phyloP scores from a whole-genome alignment of 108 stramenopile genomes.

The Schizochytrium sp. region DNA sequence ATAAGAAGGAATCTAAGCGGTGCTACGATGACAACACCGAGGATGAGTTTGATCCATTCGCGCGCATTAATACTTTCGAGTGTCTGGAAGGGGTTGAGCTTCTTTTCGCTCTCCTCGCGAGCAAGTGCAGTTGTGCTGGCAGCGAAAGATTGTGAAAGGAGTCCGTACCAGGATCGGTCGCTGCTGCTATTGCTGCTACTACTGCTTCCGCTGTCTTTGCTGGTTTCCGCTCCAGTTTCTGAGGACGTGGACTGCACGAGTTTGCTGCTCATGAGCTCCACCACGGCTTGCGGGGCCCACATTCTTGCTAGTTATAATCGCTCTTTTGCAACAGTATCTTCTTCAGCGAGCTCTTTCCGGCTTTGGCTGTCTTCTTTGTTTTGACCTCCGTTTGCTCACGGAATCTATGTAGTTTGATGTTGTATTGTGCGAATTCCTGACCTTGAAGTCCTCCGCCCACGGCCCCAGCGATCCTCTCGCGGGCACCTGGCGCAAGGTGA shows the following conservation, averaged over 20 bases:
- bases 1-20: conserved; percentile 38
- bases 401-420: too few relatives aligned
- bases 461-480: too few relatives aligned
- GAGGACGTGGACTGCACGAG: background rate
- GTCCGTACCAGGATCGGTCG: too few relatives aligned
- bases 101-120: conserved; percentile 31
- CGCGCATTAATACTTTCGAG: conserved; percentile 35
- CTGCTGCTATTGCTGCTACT: too few relatives aligned
- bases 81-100: conserved; percentile 58
- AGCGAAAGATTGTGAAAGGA: background rate
- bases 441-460: too few relatives aligned
- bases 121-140: background rate
- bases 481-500: background rate
- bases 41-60: conserved; percentile 52
- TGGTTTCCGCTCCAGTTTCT: too few relatives aligned
- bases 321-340: too few relatives aligned
- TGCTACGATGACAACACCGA: conserved; percentile 42
- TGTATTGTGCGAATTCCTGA: too few relatives aligned
- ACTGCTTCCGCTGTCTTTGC: too few relatives aligned
- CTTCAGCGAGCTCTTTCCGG: too few relatives aligned
- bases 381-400: too few relatives aligned
- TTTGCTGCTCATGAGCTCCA: conserved; percentile 40
- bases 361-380: too few relatives aligned
- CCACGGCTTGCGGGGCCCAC: conserved; percentile 26
- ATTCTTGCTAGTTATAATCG: background rate